Evolutionary conservation across 441 rosid genomes (phyloP), one percentile per base, ranked within the genome.

Genomic region (Omphalea diandra): DNA sequence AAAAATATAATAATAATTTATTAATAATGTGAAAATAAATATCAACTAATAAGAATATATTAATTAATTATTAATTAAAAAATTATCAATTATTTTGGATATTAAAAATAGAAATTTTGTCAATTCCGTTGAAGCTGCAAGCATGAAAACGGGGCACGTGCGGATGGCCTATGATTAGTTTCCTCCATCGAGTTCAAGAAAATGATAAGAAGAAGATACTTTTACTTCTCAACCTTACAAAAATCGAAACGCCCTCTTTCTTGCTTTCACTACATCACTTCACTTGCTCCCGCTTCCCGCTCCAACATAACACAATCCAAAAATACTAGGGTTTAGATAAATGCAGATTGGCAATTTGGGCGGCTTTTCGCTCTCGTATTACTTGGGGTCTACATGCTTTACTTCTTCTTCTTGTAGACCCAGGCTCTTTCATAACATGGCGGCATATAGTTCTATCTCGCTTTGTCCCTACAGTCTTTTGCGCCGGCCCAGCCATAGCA

Each of bases 391-490:
- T 56, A 11, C 70, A 36, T 62, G 57, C 75, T 70, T 64, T 24
- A 59, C 77, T 78, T 74, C n/a, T n/a, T n/a, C n/a, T n/a, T n/a
- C 77, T 76, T 68, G 33, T 35, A 67, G 75, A 41, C 82, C 77
- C 62, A 69, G 22, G 35, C 7, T 67, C 14, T 52, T 80, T 0
- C 68, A 70, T 0, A 79, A 71, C 72, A 88, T 89, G 95, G 86
- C 89, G 0, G 83, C 90, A 47, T 77, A 85, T 20, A 78, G 81
- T 71, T 86, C 96, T 68, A 53, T 86, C 31, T 82, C 89, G 0
- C 79, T 68, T 26, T 87, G 71, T 55, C 90, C 96, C 8, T 75
- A 83, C 82, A 50, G 63, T 58, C 68, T 81, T 73, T 63, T 70
- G 9, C 81, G 76, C 77, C 80, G 78, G n/a, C 78, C 77, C 7